A percentile compares a stretch with the other conserved stretches of the same genome.
phyloP scores from a whole-genome alignment of 106 monocot genomes.

The Dendrobium officinale region DNA sequence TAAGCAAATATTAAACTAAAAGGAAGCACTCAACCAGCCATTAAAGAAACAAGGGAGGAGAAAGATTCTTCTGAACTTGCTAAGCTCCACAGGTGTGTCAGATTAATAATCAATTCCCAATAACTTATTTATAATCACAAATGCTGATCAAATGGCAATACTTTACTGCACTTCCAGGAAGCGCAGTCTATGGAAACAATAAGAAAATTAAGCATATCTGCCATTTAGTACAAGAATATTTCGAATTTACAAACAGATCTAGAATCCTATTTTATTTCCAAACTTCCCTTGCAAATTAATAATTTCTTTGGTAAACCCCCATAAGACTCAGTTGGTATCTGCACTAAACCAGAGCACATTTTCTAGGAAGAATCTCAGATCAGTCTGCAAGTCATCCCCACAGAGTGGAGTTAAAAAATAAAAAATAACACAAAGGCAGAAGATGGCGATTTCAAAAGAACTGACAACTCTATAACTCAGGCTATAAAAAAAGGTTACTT shows the following conservation, averaged over 20 bases:
- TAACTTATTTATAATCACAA: background rate
- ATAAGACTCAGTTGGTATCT: background rate
- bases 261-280: background rate
- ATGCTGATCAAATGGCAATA: background rate
- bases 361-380: background rate
- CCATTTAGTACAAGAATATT: background rate
- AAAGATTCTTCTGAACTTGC: background rate
- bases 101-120: background rate
- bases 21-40: background rate
- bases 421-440: background rate
- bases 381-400: background rate
- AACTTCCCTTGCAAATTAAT: background rate
- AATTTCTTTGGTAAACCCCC: background rate
- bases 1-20: background rate
- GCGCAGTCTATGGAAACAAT: no score
- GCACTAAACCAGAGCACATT: background rate
- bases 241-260: background rate
- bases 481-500: background rate
- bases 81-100: conserved; percentile 4
- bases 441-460: background rate
- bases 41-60: background rate
- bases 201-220: background rate
- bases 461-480: background rate
- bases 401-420: background rate
- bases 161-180: background rate